A percentile compares a stretch with the other conserved stretches of the same genome.
Conservation (phyloP, 192 early-diverging fungal genomes). For the Allomyces arbusculus region DNA sequence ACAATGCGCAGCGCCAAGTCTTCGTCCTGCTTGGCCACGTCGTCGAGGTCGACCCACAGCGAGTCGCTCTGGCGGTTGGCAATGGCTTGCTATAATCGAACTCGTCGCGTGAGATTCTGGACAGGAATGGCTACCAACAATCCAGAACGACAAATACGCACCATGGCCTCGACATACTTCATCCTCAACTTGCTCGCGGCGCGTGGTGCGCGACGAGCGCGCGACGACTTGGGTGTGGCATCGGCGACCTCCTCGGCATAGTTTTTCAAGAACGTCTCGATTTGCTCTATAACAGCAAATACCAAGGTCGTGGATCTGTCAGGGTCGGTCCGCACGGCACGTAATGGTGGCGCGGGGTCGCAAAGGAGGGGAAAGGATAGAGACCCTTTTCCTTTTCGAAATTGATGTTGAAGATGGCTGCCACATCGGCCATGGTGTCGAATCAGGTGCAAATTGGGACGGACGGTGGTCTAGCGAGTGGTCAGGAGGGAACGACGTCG, state of each 20-base stretch:
- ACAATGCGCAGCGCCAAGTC: background rate
- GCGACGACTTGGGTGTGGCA: background rate
- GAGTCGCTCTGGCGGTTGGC: conserved; percentile 37
- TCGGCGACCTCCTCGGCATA: background rate
- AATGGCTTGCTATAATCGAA: conserved; percentile 27
- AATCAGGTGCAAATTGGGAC: background rate
- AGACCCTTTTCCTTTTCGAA: background rate
- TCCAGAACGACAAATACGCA: background rate
- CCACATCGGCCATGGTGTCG: background rate
- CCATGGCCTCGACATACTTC: background rate
- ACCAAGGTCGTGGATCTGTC: background rate
- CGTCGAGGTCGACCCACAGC: conserved; percentile 43
- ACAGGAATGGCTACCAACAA: background rate
- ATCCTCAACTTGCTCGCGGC: too few species aligned
- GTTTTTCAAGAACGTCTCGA: background rate
- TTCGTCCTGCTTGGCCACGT: conserved; percentile 21
- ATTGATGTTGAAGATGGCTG: background rate
- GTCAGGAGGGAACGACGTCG: background rate
- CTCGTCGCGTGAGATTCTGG: background rate
- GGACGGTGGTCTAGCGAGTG: background rate
- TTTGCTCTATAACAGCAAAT: background rate
- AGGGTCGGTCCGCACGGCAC: background rate
- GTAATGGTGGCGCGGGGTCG: background rate
- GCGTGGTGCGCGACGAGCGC: too few species aligned
- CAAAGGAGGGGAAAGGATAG: background rate